Conservation (phyloP, 192 early-diverging fungal genomes). For the Coemansia sp. region DNA sequence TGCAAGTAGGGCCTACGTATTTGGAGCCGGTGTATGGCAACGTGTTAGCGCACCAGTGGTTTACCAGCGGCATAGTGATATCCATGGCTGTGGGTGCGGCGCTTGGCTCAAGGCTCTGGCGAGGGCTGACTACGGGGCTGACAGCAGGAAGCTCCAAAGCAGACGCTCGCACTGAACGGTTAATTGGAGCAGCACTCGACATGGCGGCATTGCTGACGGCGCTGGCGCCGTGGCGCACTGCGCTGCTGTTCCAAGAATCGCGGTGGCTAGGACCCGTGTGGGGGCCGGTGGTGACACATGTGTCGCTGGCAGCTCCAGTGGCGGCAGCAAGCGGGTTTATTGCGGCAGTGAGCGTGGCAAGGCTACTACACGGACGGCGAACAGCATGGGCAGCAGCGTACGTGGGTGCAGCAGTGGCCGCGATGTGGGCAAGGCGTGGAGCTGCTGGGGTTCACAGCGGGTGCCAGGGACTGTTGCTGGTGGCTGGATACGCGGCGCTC, state of each 20-base stretch:
- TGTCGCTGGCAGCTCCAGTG: conserved; percentile 58
- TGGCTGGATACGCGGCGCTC: conserved; percentile 25
- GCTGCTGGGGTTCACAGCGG: conserved; percentile 7
- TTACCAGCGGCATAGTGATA: conserved; percentile 39
- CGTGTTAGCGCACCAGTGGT: conserved; percentile 61
- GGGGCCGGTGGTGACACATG: conserved; percentile 63
- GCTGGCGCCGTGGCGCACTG: conserved; percentile 52
- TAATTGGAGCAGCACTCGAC: conserved; percentile 57
- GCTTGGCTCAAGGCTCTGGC: conserved; percentile 11
- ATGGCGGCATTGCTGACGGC: conserved; percentile 57
- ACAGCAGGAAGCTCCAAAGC: background rate
- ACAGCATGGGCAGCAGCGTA: conserved; percentile 3
- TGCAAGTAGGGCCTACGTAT: conserved; percentile 59
- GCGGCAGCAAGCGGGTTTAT: conserved; percentile 57
- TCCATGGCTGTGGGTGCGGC: conserved; percentile 56
- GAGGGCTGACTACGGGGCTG: conserved; percentile 5
- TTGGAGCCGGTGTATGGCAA: conserved; percentile 72
- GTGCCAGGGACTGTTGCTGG: conserved; percentile 33
- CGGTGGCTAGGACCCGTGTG: conserved; percentile 60
- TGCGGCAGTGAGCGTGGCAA: conserved; percentile 45
- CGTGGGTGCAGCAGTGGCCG: conserved; percentile 13
- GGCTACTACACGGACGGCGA: conserved; percentile 20
- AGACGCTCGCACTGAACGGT: conserved; percentile 33
- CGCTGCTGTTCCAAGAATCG: conserved; percentile 58
- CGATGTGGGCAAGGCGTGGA: conserved; percentile 17